Evolutionary conservation across 768 basidiomycete species (phyloP), one percentile per base, ranked within the genome.

Genomic region (Cystobasidium tubakii): DNA sequence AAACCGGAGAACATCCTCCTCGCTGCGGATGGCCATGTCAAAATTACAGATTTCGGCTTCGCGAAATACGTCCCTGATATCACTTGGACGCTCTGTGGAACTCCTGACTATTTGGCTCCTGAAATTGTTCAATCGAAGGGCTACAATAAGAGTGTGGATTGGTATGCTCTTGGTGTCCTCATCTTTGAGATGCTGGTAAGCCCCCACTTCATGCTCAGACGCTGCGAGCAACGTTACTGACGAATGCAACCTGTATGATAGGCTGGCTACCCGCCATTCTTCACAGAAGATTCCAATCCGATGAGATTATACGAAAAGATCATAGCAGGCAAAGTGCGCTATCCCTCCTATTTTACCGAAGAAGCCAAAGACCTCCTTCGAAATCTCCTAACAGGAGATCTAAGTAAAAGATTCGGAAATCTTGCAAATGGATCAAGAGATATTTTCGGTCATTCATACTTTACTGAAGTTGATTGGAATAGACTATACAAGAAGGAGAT

Each of bases 241-340:
- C 57, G 23, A 25, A 21, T 31, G 19, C 21, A 92, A 0, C 53
- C n/a, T 55, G 21, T 55, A 29, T 6, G 27, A 25, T 73, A 78
- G 76, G 78, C 79, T 31, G 78, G 79, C 29, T 79, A 78, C 31
- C 92, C 94, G 31, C 96, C 96, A 25, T 99, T 98, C 85, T 97
- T 92, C 82, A 80, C 79, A 34, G 79, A 79, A 50, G 93, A 97
- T 80, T 91, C 96, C 81, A 91, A 92, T n/a, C 89, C 96, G 0
- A 91, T 96, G 82, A 92, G 93, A 46, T 94, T 97, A 81, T 99
- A 98, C 81, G 95, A 99, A 83, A 96, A 95, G 83, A 97, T 99
- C 75, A 84, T 99, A 57, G 88, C 86, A 72, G 91, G 92, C 36
- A 86, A 89, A 75, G 89, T 97, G 62, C 87, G 92, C 77, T 99